Evolutionary conservation across 2,329 filamentous ascomycete genomes (phyloP), one percentile per base, ranked within the genome.

Genomic region (Kalmusia sp.): DNA sequence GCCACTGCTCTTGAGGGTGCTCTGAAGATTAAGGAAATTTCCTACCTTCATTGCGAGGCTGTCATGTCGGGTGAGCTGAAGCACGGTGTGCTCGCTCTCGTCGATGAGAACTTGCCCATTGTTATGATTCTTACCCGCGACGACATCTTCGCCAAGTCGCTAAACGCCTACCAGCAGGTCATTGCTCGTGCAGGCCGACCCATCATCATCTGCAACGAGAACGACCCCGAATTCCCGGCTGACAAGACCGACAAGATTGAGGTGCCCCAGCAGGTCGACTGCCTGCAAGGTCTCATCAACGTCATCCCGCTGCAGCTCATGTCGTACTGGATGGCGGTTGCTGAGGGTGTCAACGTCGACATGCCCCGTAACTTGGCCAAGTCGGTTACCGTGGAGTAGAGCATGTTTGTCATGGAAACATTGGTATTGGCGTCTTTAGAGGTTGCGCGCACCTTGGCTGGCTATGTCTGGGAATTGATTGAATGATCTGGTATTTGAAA

Each of bases 51-150:
- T 80, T 99, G 95, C 79, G 95, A 99, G 82, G 95, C 95, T 68
- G 95, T 99, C 82, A 99, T 99, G 95, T 98, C 95, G 61, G 95
- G 95, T 79, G 95, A 99, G 81, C 86, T 99, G 69, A 99, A 99
- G 87, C 95, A 99, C 78, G 95, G 95, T 83, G 95, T 99, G 47
- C 83, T 99, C 73, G 95, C 95, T 48, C 85, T 99, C 59, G 95
- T 99, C 55, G 95, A 99, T 70, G 95, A 99, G 85, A 93, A 96
- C 79, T 87, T 99, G 31, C 95, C 95, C 58, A 99, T 99, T 76
- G 96, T 99, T 79, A 99, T 99, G 95, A 98, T 99, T 72, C 84
- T 99, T 57, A 99, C 95, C 49, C 90, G 95, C 56, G 95, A 99
- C 74, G 85, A 92, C 67, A 89, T 99, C 72, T 99, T 99, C 82